phyloP scores from a whole-genome alignment of 768 basidiomycete species.

The Mycena galopus region DNA sequence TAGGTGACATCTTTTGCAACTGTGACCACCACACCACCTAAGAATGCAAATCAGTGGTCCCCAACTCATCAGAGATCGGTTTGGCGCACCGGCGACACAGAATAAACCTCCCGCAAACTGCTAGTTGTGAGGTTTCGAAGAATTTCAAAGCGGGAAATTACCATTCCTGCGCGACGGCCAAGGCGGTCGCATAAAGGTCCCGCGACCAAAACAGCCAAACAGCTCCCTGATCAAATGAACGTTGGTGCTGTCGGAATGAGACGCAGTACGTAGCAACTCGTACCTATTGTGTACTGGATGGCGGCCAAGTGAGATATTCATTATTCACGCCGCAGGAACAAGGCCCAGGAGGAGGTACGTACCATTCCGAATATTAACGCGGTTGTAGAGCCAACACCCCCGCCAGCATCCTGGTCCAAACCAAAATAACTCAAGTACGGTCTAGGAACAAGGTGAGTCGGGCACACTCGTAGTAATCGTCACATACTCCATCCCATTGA shows the following conservation, averaged over 20 bases:
- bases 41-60: background rate
- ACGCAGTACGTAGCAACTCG: background rate
- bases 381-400: slow-evolving; percentile 58
- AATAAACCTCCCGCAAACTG: slow-evolving; percentile 57
- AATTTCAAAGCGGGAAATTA: slow-evolving; percentile 29
- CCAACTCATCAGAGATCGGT: background rate
- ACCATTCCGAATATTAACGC: slow-evolving; percentile 63
- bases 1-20: slow-evolving; percentile 58
- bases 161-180: slow-evolving; percentile 62
- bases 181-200: slow-evolving; percentile 58
- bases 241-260: background rate
- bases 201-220: slow-evolving; percentile 55
- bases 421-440: slow-evolving; percentile 58
- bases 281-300: slow-evolving; percentile 59
- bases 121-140: background rate
- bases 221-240: slow-evolving; percentile 41
- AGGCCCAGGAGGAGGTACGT: slow-evolving; percentile 25
- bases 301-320: background rate
- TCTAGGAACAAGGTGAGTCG: slow-evolving; percentile 36
- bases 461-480: background rate
- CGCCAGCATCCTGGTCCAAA: slow-evolving; percentile 54
- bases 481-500: slow-evolving; percentile 61
- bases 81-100: slow-evolving; percentile 50
- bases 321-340: slow-evolving; percentile 3
- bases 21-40: slow-evolving; percentile 62